Evolutionary conservation across 2,329 filamentous ascomycete genomes (phyloP).

Genomic region (Botrytis aclada): DNA sequence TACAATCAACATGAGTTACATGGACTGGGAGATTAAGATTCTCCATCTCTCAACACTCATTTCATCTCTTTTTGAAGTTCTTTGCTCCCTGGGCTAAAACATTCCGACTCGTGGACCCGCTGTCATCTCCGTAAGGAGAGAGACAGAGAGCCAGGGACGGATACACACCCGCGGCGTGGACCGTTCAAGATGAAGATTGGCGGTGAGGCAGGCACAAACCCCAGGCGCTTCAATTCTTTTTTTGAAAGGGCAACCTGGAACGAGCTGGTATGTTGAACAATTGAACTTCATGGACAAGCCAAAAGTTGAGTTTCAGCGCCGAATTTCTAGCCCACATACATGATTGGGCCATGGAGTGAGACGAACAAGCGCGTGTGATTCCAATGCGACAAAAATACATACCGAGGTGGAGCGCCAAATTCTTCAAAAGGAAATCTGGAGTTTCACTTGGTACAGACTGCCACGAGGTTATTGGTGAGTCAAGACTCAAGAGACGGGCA

Average conservation of each 20-base stretch:
- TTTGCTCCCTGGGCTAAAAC: not conserved
- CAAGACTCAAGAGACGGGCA: not conserved
- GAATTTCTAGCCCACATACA: not conserved
- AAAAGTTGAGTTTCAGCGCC: slow-evolving; percentile 14
- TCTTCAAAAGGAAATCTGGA: not conserved
- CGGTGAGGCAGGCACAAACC: slow-evolving; percentile 1
- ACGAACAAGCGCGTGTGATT: slow-evolving; percentile 12
- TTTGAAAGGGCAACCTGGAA: not conserved
- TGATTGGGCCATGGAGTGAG: slow-evolving; percentile 10
- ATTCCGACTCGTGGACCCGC: slow-evolving; percentile 2
- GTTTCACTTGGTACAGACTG: slow-evolving; percentile 24
- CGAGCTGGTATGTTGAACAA: not conserved
- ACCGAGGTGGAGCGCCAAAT: not conserved
- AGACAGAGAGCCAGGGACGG: not conserved
- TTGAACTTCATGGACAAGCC: not conserved
- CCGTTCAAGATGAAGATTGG: slow-evolving; percentile 2
- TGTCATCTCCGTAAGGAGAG: slow-evolving; percentile 6
- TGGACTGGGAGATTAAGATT: not conserved
- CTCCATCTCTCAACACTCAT: not conserved
- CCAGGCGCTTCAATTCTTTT: not conserved
- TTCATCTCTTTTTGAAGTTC: not conserved
- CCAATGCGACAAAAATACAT: slow-evolving; percentile 11
- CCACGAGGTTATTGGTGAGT: slow-evolving; percentile 22
- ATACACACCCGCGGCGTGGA: not conserved
- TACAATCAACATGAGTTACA: not conserved